Base-by-base conservation (phyloP, 345 rosid genomes). In the Boechera stricta region DNA sequence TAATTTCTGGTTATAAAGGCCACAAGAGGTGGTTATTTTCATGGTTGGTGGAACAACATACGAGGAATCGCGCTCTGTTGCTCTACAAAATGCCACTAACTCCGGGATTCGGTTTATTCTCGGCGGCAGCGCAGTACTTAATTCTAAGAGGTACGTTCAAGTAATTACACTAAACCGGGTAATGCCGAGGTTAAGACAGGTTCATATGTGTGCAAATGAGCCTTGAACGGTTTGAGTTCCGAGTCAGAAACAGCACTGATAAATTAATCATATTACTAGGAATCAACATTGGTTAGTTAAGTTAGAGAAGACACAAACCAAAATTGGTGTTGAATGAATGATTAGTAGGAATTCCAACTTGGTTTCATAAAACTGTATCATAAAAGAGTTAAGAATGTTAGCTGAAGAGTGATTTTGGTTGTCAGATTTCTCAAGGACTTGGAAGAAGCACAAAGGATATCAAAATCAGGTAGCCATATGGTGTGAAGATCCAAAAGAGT, bases 11-110 rank as follows among this genome's bases (percentile, higher is more conserved):
- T 73, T 16, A 42, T 24, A 42, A 91, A 95, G 99, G 86, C 94
- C 93, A 28, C 99, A 88, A 75, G 99, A 95, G 64, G 98, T 93
- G 78, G 73, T 93, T 63, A 85, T 95, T 39, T 95, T 95, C 77
- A 73, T 95, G 84, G 94, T 95, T 39, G 99, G 99, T 21, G 99
- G 99, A 60, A 93, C 98, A 65, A 95, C 98, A 11, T 93, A 93
- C 67, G 99, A 92, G 84, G 99, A 95, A 80, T 85, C 99, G 4
- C 96, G 94, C 10, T 79, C 86, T 54, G 92, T 93, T 76, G 91
- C 98, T 62, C 79, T 88, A 38, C 96, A 84, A 69, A 95, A 95
- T 71, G 90, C 93, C 32, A 87, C 80, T 78, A 91, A 86, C 83
- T 65, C 89, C 16, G 98, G 98, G 64, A 77, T 91, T 80, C 96